A percentile compares a stretch with the other conserved stretches of the same genome.
Conservation (phyloP, 1,284 basidiomycete genomes). For the Leucocoprinus gongylophorus region DNA sequence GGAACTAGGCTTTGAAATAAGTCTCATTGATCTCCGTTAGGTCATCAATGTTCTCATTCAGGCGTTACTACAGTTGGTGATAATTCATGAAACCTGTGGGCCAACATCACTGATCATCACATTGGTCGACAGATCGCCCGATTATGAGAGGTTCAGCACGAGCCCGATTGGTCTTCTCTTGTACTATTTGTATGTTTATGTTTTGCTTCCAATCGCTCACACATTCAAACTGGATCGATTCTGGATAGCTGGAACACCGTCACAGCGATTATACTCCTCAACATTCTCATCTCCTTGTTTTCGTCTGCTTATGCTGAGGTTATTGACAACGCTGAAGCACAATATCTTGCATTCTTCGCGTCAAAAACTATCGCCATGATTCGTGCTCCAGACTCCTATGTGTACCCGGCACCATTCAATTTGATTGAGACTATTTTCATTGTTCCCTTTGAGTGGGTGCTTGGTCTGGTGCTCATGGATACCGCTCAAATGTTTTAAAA, state of each 20-base stretch:
- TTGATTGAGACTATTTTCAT: conserved; percentile 77
- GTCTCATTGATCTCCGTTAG: conserved; percentile 26
- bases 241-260: conserved; percentile 77
- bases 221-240: not conserved
- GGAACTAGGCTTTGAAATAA: not conserved
- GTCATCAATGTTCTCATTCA: conserved; percentile 76
- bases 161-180: conserved; percentile 67
- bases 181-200: conserved; percentile 64
- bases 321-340: conserved; percentile 40
- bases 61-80: conserved; percentile 66
- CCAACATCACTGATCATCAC: not conserved
- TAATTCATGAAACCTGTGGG: not conserved
- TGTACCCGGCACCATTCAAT: conserved; percentile 79
- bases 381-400: conserved; percentile 74
- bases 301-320: conserved; percentile 80
- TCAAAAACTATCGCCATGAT: conserved; percentile 78
- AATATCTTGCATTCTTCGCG: conserved; percentile 86
- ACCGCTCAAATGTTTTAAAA: conserved; percentile 20
- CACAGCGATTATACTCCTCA: conserved; percentile 84
- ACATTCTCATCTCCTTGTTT: conserved; percentile 93
- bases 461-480: not conserved
- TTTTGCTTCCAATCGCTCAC: not conserved
- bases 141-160: conserved; percentile 62
- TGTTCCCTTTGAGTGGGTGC: conserved; percentile 76
- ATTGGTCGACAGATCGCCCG: conserved; percentile 51